Percentiles rank a stretch among this genome's conserved stretches.
Conservation (phyloP, 768 basidiomycete genomes). For the Phaffia tasmanica region DNA sequence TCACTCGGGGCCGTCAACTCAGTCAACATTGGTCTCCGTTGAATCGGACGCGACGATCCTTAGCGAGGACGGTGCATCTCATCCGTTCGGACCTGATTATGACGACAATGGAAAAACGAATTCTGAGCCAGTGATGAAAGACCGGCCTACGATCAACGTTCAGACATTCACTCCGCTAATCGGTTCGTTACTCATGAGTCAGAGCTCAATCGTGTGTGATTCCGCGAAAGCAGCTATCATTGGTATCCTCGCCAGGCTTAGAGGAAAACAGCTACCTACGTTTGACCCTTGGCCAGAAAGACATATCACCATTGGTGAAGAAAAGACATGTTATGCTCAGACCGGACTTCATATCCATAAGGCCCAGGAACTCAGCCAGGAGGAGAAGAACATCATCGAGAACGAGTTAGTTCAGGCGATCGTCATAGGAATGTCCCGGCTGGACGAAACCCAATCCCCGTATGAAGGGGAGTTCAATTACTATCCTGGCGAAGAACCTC, state of each 20-base stretch:
- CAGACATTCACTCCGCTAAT: slow-evolving; percentile 85
- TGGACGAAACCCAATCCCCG: slow-evolving; percentile 42
- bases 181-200: slow-evolving; percentile 72
- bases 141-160: slow-evolving; percentile 47
- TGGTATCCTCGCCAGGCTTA: slow-evolving; percentile 60
- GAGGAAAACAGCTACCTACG: slow-evolving; percentile 46
- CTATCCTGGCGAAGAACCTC: slow-evolving; percentile 29
- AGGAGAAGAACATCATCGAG: slow-evolving; percentile 58
- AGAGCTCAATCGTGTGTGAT: slow-evolving; percentile 60
- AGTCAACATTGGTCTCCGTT: slow-evolving; percentile 8
- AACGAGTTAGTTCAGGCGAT: slow-evolving; percentile 74
- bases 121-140: neutral
- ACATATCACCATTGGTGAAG: slow-evolving; percentile 36
- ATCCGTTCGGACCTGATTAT: slow-evolving; percentile 16
- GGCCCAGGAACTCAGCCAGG: slow-evolving; percentile 28
- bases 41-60: slow-evolving; percentile 6
- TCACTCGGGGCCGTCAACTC: neutral
- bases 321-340: slow-evolving; percentile 32
- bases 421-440: slow-evolving; percentile 74
- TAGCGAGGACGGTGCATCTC: slow-evolving; percentile 5
- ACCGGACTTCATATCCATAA: slow-evolving; percentile 36
- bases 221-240: slow-evolving; percentile 66
- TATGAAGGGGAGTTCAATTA: slow-evolving; percentile 38
- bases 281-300: slow-evolving; percentile 26
- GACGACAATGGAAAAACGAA: slow-evolving; percentile 4